Conservation (phyloP, 768 basidiomycete species). For the Podaxis sp. region DNA sequence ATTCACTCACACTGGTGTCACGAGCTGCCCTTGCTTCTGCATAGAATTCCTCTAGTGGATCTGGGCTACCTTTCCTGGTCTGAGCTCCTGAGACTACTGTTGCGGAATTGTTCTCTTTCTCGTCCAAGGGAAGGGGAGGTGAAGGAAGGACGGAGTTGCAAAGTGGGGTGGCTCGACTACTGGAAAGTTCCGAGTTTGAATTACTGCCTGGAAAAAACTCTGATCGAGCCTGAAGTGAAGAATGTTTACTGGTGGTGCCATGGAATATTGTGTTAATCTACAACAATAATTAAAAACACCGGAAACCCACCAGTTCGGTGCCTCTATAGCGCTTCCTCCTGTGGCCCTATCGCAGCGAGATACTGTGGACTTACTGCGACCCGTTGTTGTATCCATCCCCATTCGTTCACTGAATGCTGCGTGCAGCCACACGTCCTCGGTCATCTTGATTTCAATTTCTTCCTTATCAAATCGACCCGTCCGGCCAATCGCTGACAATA, state of each 20-base stretch:
- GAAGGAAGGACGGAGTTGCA: background rate
- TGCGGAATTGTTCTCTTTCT: background rate
- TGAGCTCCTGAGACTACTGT: background rate
- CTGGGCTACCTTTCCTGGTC: slow-evolving; percentile 21
- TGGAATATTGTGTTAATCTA: background rate
- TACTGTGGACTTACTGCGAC: slow-evolving; percentile 17
- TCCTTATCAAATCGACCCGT: slow-evolving; percentile 23
- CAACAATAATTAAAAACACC: background rate
- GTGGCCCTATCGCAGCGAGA: background rate
- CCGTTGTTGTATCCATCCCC: slow-evolving; percentile 46
- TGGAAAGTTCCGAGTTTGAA: background rate
- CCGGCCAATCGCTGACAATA: slow-evolving; percentile 39
- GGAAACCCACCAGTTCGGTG: background rate
- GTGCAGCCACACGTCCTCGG: slow-evolving; percentile 39
- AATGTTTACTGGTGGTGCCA: background rate
- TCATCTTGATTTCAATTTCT: slow-evolving; percentile 29
- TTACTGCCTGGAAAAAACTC: background rate
- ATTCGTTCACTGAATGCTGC: slow-evolving; percentile 51
- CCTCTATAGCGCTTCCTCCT: background rate
- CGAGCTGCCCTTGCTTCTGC: slow-evolving; percentile 49
- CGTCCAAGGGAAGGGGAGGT: background rate
- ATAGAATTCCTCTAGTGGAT: slow-evolving; percentile 70
- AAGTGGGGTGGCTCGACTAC: background rate
- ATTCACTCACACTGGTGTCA: slow-evolving; percentile 9
- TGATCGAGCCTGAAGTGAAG: background rate